phyloP scores from a whole-genome alignment of 257 asterid genomes.

The Penstemon newberryi region DNA sequence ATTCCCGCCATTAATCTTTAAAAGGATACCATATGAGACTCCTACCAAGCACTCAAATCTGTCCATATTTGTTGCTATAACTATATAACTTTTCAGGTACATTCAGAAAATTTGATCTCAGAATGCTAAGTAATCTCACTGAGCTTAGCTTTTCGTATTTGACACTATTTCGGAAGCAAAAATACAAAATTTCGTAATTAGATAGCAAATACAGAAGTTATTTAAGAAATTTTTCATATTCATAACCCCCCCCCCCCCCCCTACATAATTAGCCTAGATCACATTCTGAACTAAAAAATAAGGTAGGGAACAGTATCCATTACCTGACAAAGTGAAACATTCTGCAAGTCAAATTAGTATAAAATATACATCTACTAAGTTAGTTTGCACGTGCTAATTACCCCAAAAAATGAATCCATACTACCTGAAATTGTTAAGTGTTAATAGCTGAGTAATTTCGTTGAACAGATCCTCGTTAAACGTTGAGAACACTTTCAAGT shows the following conservation, averaged over 20 bases:
- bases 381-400: not conserved
- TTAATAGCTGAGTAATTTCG: constrained; percentile 90
- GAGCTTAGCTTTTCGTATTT: not conserved
- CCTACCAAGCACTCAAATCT: too few species aligned
- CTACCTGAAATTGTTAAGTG: constrained; percentile 88
- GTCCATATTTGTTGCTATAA: not conserved
- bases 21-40: constrained; percentile 16
- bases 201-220: not conserved
- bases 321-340: not conserved
- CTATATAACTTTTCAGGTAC: not conserved
- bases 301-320: not conserved
- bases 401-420: constrained; percentile 15
- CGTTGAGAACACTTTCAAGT: constrained; percentile 86
- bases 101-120: not conserved
- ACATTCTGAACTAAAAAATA: not conserved
- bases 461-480: constrained; percentile 86
- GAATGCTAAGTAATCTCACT: not conserved
- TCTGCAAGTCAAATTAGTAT: not conserved
- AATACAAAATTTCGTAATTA: constrained; percentile 6
- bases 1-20: constrained; percentile 2
- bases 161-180: not conserved
- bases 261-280: not conserved
- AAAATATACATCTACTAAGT: constrained; percentile 1
- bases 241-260: not conserved
- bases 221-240: not conserved